A percentile compares a stretch with the other conserved stretches of the same genome.
Evolutionary conservation across 768 basidiomycete genomes (phyloP).

Genomic region (Leucogyrophana mollusca): DNA sequence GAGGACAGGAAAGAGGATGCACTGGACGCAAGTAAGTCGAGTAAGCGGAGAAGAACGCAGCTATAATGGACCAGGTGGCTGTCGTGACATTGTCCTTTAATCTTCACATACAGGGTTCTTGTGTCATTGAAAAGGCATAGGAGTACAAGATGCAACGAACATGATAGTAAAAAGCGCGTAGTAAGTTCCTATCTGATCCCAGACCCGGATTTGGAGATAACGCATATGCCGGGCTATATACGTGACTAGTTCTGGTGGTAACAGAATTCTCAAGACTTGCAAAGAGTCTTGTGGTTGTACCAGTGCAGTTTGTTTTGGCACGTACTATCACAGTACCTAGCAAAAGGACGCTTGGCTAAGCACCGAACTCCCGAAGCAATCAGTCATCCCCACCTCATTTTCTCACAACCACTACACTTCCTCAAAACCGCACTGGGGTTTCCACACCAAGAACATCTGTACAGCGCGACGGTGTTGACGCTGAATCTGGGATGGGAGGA

Average conservation of each 20-base stretch:
- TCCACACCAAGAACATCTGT: conserved; percentile 62
- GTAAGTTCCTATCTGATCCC: too few species aligned
- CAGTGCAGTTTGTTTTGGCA: conserved; percentile 40
- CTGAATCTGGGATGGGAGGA: conserved; percentile 46
- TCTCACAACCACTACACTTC: conserved; percentile 48
- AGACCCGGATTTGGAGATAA: too few species aligned
- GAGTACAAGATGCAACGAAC: too few species aligned
- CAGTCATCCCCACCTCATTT: conserved; percentile 32
- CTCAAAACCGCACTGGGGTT: conserved; percentile 59
- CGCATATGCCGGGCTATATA: too few species aligned
- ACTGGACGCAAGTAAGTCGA: conserved; percentile 53
- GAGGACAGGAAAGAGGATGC: conserved; percentile 67
- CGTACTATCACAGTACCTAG: conserved; percentile 43
- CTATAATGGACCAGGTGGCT: too few species aligned
- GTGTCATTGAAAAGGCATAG: too few species aligned
- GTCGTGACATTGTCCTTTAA: too few species aligned
- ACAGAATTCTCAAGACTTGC: conserved; percentile 13
- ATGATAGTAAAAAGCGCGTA: too few species aligned
- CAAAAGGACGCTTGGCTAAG: background rate
- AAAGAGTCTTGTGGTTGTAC: conserved; percentile 34
- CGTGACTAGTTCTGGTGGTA: too few species aligned
- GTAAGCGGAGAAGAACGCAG: conserved; percentile 40
- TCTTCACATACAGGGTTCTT: too few species aligned
- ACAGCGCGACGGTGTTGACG: conserved; percentile 49
- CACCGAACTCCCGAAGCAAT: background rate